These are phyloP conservation scores for Helotiales sp. DNA, from an alignment of 2,329 filamentous ascomycete genomes.

Conservation along the genomic window DNA sequence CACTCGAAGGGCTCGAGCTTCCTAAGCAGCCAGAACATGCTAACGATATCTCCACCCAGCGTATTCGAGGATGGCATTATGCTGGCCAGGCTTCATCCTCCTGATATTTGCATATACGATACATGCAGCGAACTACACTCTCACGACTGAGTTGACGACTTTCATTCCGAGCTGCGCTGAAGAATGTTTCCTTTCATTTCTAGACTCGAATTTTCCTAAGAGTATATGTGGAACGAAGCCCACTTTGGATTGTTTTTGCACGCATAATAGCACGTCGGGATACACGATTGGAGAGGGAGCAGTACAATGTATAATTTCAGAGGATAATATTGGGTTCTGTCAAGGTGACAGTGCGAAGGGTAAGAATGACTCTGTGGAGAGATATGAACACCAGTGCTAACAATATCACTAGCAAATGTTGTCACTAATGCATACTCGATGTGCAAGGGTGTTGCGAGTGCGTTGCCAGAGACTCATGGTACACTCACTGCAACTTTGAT, in stretches of 20 bases:
- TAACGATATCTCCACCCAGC: slow-evolving; percentile 21
- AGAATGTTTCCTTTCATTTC: slow-evolving; percentile 62
- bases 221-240: slow-evolving; percentile 49
- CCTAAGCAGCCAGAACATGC: slow-evolving; percentile 13
- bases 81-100: slow-evolving; percentile 32
- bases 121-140: slow-evolving; percentile 20
- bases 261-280: slow-evolving; percentile 55
- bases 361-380: slow-evolving; percentile 16
- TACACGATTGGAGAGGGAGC: slow-evolving; percentile 73
- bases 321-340: slow-evolving; percentile 52
- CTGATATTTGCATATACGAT: slow-evolving; percentile 27
- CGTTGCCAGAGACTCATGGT: slow-evolving; percentile 56
- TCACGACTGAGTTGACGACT: slow-evolving; percentile 31
- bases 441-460: slow-evolving; percentile 52
- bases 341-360: slow-evolving; percentile 40
- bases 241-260: slow-evolving; percentile 65
- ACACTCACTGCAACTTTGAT: slow-evolving; percentile 59
- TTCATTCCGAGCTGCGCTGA: slow-evolving; percentile 51
- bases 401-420: slow-evolving; percentile 38
- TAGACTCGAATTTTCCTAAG: slow-evolving; percentile 57
- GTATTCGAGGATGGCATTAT: slow-evolving; percentile 34
- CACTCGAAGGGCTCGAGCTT: background rate
- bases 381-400: no score
- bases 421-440: slow-evolving; percentile 56
- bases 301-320: slow-evolving; percentile 63